Evolutionary conservation across 192 early-diverging fungal species (phyloP).

Genomic region (Entomortierella parvispora): DNA sequence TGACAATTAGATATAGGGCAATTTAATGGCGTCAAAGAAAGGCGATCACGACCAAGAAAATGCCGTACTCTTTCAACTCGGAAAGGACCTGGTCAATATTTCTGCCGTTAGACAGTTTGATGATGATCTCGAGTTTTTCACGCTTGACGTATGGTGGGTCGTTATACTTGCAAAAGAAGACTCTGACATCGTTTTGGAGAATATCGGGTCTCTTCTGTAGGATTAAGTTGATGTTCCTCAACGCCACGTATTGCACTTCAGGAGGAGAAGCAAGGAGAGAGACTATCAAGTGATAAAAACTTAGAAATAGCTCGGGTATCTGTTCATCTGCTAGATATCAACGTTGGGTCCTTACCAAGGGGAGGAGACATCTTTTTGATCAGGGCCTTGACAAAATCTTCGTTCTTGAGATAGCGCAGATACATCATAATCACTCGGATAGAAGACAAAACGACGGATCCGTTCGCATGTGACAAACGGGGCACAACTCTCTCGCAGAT

Average conservation of each 20-base stretch:
- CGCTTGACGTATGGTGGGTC: constrained; percentile 97
- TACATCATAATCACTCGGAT: constrained; percentile 87
- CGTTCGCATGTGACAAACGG: constrained; percentile 95
- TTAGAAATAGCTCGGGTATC: no score
- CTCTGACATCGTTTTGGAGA: constrained; percentile 91
- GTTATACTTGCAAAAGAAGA: constrained; percentile 99
- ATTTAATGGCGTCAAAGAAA: neutral
- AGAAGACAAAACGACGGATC: constrained; percentile 92
- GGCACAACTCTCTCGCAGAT: constrained; percentile 93
- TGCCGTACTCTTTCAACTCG: constrained; percentile 92
- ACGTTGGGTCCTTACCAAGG: constrained; percentile 65
- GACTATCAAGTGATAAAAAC: constrained; percentile 57
- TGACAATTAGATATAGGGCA: neutral
- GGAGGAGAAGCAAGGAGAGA: constrained; percentile 87
- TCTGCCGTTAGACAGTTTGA: constrained; percentile 84
- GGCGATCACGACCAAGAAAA: neutral
- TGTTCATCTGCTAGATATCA: no score
- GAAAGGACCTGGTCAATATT: constrained; percentile 93
- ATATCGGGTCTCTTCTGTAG: constrained; percentile 90
- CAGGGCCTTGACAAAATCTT: constrained; percentile 78
- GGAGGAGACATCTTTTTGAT: constrained; percentile 95
- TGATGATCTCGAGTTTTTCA: constrained; percentile 95
- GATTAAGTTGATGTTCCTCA: constrained; percentile 97
- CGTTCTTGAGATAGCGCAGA: constrained; percentile 70
- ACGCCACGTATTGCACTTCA: constrained; percentile 97